Evolutionary conservation across 2,329 filamentous ascomycete genomes (phyloP), one percentile per base, ranked within the genome.

Genomic region (Knoxdaviesia capensis): DNA sequence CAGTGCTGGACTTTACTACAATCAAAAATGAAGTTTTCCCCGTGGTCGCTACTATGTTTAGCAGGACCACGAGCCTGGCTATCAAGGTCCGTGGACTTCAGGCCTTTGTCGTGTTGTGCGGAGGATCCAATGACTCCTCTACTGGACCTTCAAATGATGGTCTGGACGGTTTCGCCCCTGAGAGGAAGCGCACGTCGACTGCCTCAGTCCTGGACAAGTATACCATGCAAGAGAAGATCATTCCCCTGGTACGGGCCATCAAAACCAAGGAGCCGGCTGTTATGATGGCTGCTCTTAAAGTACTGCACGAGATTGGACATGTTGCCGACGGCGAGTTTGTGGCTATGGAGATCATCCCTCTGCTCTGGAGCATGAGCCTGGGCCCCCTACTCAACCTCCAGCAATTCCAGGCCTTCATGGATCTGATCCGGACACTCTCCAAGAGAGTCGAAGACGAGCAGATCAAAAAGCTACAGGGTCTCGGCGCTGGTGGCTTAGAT

Each of bases 191-290:
- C 53, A 63, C 69, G 2, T 71, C 70, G 4, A 80, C 73, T 1
- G 80, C 80, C 1, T 85, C 77, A 2, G 87, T 88, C 3, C 65
- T 98, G 31, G 90, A 98, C 62, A 96, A 96, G 57, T 96, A 90
- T 54, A 96, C 90, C 0, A 88, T 98, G 62, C 90, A 98, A 56
- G 90, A 98, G 56, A 96, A 94, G 63, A 82, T 98, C 33, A 73
- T 96, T 0, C 90, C 90, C 0, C 63, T 96, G 5, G 68, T 98
- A 46, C 86, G 83, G 53, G 86, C 69, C 2, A 96, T 98, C 62
- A 96, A 94, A 60, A 98, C 90, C 0, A 96, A 94, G 55, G 90
- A 98, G 56, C 90, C 90, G 0, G 87, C 86, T 6, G 90, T 98
- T 7, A 96, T 96, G 83, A 81, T 96, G 66, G 87, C 88, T 5